Percentiles rank a stretch among this genome's conserved stretches.
Evolutionary conservation across 2,329 filamentous ascomycete species (phyloP).

Genomic region (Ceratocystis papillata): DNA sequence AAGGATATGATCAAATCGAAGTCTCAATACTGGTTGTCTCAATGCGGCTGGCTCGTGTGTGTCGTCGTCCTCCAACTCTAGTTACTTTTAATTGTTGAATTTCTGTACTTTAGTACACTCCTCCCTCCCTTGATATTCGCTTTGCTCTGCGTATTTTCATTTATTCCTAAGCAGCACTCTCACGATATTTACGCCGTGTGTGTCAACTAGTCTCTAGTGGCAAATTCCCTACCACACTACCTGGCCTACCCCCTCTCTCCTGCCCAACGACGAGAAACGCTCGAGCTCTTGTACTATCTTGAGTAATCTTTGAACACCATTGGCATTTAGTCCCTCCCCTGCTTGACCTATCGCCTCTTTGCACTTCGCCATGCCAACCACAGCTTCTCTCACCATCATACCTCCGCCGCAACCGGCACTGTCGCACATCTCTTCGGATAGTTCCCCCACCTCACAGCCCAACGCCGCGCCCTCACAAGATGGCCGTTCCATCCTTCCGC

Average conservation of each 20-base stretch:
- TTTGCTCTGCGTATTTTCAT: not conserved
- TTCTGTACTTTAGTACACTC: not conserved
- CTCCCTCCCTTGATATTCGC: not conserved
- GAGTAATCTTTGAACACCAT: no score
- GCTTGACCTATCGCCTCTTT: not conserved
- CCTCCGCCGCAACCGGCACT: slow-evolving; percentile 11
- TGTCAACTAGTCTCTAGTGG: not conserved
- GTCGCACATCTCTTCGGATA: not conserved
- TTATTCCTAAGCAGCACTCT: not conserved
- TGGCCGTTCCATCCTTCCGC: not conserved
- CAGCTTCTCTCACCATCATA: slow-evolving; percentile 17
- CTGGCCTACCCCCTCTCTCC: not conserved
- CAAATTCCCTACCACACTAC: not conserved
- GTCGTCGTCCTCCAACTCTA: not conserved
- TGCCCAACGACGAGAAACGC: not conserved
- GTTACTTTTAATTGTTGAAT: not conserved
- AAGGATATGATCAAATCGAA: not conserved
- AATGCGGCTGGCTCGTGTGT: not conserved
- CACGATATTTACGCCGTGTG: not conserved
- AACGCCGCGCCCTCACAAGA: not conserved
- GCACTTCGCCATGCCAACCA: slow-evolving; percentile 12
- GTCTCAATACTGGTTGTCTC: not conserved
- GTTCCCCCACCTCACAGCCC: not conserved
- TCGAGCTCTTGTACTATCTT: not conserved
- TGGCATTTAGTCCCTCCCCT: no score